Percentiles rank a stretch among this genome's conserved stretches.
Conservation (phyloP, 1,284 basidiomycete genomes). For the Butyriboletus appendiculatus region DNA sequence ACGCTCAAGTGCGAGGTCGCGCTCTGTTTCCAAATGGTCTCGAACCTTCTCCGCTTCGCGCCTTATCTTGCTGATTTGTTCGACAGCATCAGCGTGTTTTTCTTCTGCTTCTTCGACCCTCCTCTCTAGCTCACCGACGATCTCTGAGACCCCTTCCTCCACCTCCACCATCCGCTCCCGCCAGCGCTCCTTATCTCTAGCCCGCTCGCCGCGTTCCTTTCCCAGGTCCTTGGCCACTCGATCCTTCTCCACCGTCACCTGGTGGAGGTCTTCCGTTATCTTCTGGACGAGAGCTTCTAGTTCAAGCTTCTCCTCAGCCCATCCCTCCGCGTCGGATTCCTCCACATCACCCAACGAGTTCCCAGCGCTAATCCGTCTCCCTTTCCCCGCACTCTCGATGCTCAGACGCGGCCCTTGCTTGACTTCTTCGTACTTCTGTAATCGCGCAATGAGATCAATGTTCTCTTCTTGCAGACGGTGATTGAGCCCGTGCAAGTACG, state of each 20-base stretch:
- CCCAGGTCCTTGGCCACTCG: constrained; percentile 44
- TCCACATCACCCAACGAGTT: constrained; percentile 55
- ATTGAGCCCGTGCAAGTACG: constrained; percentile 81
- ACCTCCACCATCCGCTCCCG: constrained; percentile 67
- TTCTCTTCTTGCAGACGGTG: constrained; percentile 81
- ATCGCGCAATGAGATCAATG: constrained; percentile 52
- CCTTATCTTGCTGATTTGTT: constrained; percentile 40
- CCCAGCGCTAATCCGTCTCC: constrained; percentile 51
- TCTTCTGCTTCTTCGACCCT: constrained; percentile 54
- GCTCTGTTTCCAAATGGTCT: constrained; percentile 47
- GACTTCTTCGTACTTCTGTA: constrained; percentile 47
- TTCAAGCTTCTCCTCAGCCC: constrained; percentile 62
- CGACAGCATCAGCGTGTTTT: constrained; percentile 41
- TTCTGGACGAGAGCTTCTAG: constrained; percentile 50
- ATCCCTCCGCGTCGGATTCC: constrained; percentile 56
- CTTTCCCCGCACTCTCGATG: constrained; percentile 25
- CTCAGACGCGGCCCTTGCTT: constrained; percentile 26
- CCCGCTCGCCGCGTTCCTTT: constrained; percentile 54
- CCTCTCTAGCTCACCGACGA: constrained; percentile 64
- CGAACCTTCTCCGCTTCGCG: constrained; percentile 50
- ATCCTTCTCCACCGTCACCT: constrained; percentile 41
- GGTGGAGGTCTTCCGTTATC: constrained; percentile 48
- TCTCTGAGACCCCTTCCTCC: constrained; percentile 62
- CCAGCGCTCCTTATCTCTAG: constrained; percentile 66
- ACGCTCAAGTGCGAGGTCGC: constrained; percentile 56